Conservation (phyloP, 2,329 filamentous ascomycete genomes). For the Fusarium sp. region DNA sequence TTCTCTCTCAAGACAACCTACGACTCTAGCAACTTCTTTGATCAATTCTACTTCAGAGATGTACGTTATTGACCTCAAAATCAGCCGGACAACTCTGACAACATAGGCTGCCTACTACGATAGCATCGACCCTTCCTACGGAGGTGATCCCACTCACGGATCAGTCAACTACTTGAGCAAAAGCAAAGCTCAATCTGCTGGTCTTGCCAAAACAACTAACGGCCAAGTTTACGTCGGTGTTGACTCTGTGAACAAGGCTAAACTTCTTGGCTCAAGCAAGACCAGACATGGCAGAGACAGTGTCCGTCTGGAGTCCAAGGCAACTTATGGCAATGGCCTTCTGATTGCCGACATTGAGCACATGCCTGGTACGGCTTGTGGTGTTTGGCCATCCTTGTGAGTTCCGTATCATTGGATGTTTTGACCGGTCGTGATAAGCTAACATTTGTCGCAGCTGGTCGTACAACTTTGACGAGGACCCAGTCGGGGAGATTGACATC, state of each 20-base stretch:
- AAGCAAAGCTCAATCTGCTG: slow-evolving; percentile 44
- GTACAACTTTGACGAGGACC: slow-evolving; percentile 25
- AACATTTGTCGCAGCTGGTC: not conserved
- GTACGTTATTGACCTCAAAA: not conserved
- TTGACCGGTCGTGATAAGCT: not conserved
- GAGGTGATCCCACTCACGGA: slow-evolving; percentile 70
- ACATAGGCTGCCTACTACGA: slow-evolving; percentile 9
- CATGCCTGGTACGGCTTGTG: slow-evolving; percentile 33
- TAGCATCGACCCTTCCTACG: slow-evolving; percentile 30
- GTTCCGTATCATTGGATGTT: not conserved
- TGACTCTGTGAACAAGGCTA: slow-evolving; percentile 2
- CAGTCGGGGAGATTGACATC: slow-evolving; percentile 75
- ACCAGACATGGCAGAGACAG: slow-evolving; percentile 56
- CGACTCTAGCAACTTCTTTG: slow-evolving; percentile 54
- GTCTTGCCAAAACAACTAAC: slow-evolving; percentile 38
- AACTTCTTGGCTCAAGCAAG: slow-evolving; percentile 24
- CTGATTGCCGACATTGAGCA: slow-evolving; percentile 62
- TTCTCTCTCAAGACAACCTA: slow-evolving; percentile 23
- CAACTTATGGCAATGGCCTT: slow-evolving; percentile 70
- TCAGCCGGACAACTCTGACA: not conserved
- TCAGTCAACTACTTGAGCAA: slow-evolving; percentile 66
- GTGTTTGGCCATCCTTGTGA: slow-evolving; percentile 36
- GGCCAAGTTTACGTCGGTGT: slow-evolving; percentile 6
- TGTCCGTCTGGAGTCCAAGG: slow-evolving; percentile 72
- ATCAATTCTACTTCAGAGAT: slow-evolving; percentile 53